Evolutionary conservation across 805 yeast genomes (phyloP).

Genomic region (Saturnispora galanensis): DNA sequence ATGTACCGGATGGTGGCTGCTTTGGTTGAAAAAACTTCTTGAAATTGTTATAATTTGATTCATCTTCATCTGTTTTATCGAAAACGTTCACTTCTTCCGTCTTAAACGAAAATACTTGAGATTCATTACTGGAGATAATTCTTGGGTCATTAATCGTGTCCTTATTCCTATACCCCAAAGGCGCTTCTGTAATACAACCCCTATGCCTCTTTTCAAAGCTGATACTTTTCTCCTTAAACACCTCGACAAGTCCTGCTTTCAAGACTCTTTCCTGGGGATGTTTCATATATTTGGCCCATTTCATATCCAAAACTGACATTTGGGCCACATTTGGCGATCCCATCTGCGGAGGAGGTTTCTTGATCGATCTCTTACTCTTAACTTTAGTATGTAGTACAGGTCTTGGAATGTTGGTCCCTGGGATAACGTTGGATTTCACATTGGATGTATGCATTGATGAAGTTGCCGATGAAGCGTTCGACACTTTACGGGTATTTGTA

Average conservation of each 20-base stretch:
- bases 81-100: constrained; percentile 14
- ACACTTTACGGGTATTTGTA: background rate
- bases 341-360: background rate
- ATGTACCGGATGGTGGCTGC: background rate
- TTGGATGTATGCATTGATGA: background rate
- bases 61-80: constrained; percentile 14
- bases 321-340: constrained; percentile 29
- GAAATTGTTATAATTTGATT: constrained; percentile 17
- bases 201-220: constrained; percentile 45
- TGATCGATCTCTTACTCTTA: constrained; percentile 2
- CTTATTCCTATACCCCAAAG: constrained; percentile 39
- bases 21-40: constrained; percentile 23
- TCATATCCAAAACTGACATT: constrained; percentile 42
- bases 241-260: constrained; percentile 44
- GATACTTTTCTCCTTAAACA: constrained; percentile 36
- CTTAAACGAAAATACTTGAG: constrained; percentile 22
- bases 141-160: constrained; percentile 17
- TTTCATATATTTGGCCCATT: constrained; percentile 46
- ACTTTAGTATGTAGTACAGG: constrained; percentile 36
- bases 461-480: background rate
- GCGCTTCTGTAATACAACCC: constrained; percentile 51
- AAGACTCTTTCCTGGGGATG: constrained; percentile 53
- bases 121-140: constrained; percentile 14
- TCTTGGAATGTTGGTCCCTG: constrained; percentile 50
- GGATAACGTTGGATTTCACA: constrained; percentile 32